A percentile compares a stretch with the other conserved stretches of the same genome.
Conservation (phyloP, 345 rosid species). For the Arabidopsis suecica region DNA sequence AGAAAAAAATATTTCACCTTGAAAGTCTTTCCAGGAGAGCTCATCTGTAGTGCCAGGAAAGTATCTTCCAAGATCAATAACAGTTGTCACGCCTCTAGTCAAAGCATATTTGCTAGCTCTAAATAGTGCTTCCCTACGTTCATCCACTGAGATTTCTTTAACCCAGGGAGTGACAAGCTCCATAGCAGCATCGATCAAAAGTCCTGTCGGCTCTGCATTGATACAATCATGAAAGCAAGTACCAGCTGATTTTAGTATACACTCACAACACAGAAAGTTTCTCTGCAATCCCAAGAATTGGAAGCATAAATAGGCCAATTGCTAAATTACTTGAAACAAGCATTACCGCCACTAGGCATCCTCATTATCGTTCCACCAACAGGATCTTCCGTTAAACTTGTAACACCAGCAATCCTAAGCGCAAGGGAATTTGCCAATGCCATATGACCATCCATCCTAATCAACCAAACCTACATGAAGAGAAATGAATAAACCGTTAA, state of each 20-base stretch:
- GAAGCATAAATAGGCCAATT: neutral
- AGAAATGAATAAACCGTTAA: neutral
- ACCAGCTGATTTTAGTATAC: slow-evolving; percentile 22
- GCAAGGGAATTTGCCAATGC: slow-evolving; percentile 89
- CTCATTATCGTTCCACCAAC: slow-evolving; percentile 70
- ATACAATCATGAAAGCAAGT: slow-evolving; percentile 20
- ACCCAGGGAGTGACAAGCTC: slow-evolving; percentile 61
- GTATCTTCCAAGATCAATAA: slow-evolving; percentile 86
- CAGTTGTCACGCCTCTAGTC: slow-evolving; percentile 83
- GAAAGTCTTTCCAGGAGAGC: slow-evolving; percentile 81
- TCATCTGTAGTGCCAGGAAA: slow-evolving; percentile 70
- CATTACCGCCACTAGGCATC: slow-evolving; percentile 66
- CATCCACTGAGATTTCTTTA: slow-evolving; percentile 70
- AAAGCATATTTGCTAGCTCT: slow-evolving; percentile 79
- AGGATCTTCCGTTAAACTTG: slow-evolving; percentile 64
- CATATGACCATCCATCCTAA: slow-evolving; percentile 94
- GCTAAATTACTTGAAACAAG: neutral
- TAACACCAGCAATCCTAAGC: slow-evolving; percentile 68
- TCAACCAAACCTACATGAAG: slow-evolving; percentile 71
- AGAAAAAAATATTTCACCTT: slow-evolving; percentile 56
- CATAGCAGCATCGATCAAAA: slow-evolving; percentile 89
- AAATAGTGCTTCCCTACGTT: slow-evolving; percentile 81
- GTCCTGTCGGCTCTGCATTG: slow-evolving; percentile 78
- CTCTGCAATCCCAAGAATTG: slow-evolving; percentile 10
- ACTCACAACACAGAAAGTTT: slow-evolving; percentile 15